phyloP scores from a whole-genome alignment of 1,284 basidiomycete genomes.

The Stereum hirsutum region DNA sequence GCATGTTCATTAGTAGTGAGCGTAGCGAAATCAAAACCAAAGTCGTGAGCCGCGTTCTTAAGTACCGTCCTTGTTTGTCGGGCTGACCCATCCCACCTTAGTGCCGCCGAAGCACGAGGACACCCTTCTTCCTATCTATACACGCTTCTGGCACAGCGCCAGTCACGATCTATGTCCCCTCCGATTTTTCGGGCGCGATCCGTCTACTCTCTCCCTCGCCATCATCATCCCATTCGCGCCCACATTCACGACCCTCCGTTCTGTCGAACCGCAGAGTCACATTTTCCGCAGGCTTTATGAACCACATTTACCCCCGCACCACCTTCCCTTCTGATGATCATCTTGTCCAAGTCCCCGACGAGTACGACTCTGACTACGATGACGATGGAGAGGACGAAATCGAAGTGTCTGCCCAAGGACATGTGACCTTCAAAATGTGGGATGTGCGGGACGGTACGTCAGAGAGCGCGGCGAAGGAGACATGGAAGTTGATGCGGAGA shows the following conservation, averaged over 20 bases:
- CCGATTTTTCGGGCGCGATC: conserved; percentile 65
- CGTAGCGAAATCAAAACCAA: conserved; percentile 51
- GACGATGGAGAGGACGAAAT: conserved; percentile 42
- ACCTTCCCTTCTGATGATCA: conserved; percentile 37
- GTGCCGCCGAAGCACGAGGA: conserved; percentile 57
- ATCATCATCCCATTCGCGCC: not conserved
- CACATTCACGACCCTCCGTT: too few species aligned
- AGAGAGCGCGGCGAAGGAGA: conserved; percentile 50
- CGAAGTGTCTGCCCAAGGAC: conserved; percentile 46
- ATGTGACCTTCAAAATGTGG: conserved; percentile 69
- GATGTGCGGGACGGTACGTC: conserved; percentile 54
- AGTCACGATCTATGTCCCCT: conserved; percentile 65
- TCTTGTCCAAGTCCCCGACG: conserved; percentile 25
- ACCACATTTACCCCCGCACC: conserved; percentile 54
- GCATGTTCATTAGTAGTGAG: conserved; percentile 51
- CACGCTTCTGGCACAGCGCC: conserved; percentile 45
- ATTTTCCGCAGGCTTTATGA: conserved; percentile 65
- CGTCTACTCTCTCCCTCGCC: conserved; percentile 28
- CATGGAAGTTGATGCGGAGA: conserved; percentile 54
- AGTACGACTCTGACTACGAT: conserved; percentile 21
- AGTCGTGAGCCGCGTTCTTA: conserved; percentile 41
- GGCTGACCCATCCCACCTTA: conserved; percentile 17
- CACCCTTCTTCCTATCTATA: conserved; percentile 58
- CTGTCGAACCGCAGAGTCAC: conserved; percentile 31
- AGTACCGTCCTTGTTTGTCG: conserved; percentile 4